Conservation (phyloP, 129 eudicot species). For the Flaveria robusta region DNA sequence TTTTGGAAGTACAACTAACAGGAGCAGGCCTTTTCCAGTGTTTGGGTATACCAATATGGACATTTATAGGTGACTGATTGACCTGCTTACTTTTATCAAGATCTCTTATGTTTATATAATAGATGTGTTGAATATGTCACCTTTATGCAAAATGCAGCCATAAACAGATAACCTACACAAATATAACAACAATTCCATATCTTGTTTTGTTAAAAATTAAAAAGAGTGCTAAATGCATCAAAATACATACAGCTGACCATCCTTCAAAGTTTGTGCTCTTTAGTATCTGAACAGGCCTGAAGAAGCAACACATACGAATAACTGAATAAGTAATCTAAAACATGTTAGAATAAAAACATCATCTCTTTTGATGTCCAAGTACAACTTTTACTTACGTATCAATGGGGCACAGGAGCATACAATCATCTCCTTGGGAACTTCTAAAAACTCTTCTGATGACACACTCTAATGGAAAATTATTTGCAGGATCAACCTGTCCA, state of each 20-base stretch:
- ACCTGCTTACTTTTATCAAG: background rate
- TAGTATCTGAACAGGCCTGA: conserved; percentile 93
- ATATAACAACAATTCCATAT: background rate
- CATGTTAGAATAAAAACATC: background rate
- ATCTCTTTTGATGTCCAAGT: background rate
- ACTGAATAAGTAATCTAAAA: background rate
- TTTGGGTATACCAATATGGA: background rate
- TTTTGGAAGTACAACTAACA: background rate
- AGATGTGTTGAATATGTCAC: background rate
- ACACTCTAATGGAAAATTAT: conserved; percentile 82
- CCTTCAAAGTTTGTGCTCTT: conserved; percentile 92
- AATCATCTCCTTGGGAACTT: conserved; percentile 85
- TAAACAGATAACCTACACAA: background rate
- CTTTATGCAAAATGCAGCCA: background rate
- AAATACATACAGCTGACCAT: conserved; percentile 88
- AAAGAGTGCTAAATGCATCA: conserved; percentile 1
- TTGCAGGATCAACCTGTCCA: conserved; percentile 88
- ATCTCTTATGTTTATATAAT: background rate
- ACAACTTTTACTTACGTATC: conserved; percentile 70
- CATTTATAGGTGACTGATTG: background rate
- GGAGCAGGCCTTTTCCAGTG: background rate
- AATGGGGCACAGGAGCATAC: conserved; percentile 90
- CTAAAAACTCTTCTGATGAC: conserved; percentile 81
- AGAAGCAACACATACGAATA: conserved; percentile 11
- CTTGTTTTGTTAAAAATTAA: background rate